phyloP scores from a whole-genome alignment of 768 basidiomycete species.

The Boletus fagicola region DNA sequence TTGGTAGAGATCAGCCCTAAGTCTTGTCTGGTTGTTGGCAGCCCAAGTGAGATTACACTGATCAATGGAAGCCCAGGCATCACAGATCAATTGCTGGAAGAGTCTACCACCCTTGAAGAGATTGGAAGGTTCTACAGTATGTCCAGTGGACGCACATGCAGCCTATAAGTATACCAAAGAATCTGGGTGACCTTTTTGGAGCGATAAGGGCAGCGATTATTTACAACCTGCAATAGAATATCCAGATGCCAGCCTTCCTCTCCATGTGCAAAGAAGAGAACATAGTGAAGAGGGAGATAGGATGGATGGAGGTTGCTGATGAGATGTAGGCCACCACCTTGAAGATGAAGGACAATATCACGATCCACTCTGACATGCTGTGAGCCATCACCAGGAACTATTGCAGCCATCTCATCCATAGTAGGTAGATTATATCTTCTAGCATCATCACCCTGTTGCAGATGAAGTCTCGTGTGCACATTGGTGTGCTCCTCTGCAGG shows the following conservation, averaged over 20 bases:
- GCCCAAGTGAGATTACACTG: slow-evolving; percentile 35
- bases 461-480: no score
- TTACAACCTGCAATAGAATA: neutral
- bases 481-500: no score
- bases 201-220: neutral
- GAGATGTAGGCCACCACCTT: slow-evolving; percentile 13
- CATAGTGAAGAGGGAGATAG: neutral
- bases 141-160: slow-evolving; percentile 35
- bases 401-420: slow-evolving; percentile 41
- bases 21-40: slow-evolving; percentile 32
- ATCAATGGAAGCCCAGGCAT: no score
- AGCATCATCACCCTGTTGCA: slow-evolving; percentile 21
- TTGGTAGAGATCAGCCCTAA: no score
- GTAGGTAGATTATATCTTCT: slow-evolving; percentile 45
- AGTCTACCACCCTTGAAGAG: no score
- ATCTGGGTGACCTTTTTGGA: slow-evolving; percentile 30
- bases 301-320: neutral
- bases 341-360: slow-evolving; percentile 20
- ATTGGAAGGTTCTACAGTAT: no score
- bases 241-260: no score
- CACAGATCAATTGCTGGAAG: no score
- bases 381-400: slow-evolving; percentile 37
- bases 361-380: slow-evolving; percentile 6
- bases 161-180: slow-evolving; percentile 32
- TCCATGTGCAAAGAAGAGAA: slow-evolving; percentile 41